These are phyloP conservation scores for Sarocladiaceae sp. DNA, from an alignment of 2,329 filamentous ascomycete species.

Conservation along the genomic window DNA sequence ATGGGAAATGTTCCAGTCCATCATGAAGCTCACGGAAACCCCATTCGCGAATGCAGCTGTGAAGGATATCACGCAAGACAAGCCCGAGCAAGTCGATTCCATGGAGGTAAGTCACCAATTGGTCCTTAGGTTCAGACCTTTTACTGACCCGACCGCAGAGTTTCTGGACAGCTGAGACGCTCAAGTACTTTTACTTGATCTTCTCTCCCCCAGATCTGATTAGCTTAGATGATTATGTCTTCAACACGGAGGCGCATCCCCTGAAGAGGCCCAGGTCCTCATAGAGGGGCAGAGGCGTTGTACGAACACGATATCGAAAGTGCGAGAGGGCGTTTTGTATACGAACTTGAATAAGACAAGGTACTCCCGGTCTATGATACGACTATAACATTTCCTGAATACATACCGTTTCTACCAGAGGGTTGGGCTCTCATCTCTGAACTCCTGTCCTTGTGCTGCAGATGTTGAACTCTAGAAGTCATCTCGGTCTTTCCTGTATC, in stretches of 20 bases:
- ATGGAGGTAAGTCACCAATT: constrained; percentile 45
- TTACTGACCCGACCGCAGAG: constrained; percentile 38
- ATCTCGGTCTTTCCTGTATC: too few relatives aligned
- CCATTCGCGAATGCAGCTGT: constrained; percentile 62
- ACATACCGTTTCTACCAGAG: neutral
- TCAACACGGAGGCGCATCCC: constrained; percentile 53
- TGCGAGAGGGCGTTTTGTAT: neutral
- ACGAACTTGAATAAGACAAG: neutral
- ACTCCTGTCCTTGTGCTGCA: too few relatives aligned
- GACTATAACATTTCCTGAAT: neutral
- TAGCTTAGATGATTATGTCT: constrained; percentile 65
- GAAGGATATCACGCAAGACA: constrained; percentile 47
- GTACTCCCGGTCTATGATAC: neutral
- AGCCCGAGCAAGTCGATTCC: constrained; percentile 45
- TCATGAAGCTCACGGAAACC: constrained; percentile 58
- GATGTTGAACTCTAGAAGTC: too few relatives aligned
- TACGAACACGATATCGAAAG: neutral
- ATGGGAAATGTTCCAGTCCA: constrained; percentile 68
- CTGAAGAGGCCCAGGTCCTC: constrained; percentile 21
- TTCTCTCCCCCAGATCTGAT: constrained; percentile 61
- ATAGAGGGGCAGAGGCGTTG: neutral
- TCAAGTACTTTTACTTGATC: constrained; percentile 73
- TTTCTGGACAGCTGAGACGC: constrained; percentile 70
- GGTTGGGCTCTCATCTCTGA: too few relatives aligned
- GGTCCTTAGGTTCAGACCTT: constrained; percentile 20